A percentile compares a stretch with the other conserved stretches of the same genome.
These are phyloP conservation scores for Pseudopyricularia javanii DNA, from an alignment of 2,329 filamentous ascomycete species.

Conservation along the genomic window DNA sequence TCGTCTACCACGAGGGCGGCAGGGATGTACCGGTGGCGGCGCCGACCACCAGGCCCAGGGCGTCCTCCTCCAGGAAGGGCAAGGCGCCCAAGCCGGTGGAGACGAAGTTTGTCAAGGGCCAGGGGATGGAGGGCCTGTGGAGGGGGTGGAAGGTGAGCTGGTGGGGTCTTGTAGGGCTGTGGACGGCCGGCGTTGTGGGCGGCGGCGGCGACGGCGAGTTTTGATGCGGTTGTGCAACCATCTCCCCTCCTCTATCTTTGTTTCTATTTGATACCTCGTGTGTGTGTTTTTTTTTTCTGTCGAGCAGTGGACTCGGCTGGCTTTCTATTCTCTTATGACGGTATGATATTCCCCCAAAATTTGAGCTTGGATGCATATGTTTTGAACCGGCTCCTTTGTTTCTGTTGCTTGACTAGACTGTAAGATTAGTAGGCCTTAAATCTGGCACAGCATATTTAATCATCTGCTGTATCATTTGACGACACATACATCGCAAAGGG, in stretches of 20 bases:
- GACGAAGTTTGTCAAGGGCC: conserved; percentile 43
- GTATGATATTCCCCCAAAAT: conserved; percentile 10
- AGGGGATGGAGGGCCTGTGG: conserved; percentile 58
- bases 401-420: background rate
- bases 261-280: background rate
- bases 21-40: conserved; percentile 28
- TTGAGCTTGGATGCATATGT: background rate
- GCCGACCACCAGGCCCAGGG: conserved; percentile 6
- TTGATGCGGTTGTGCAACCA: conserved; percentile 16
- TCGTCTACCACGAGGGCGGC: conserved; percentile 71
- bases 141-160: conserved; percentile 67
- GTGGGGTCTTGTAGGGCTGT: conserved; percentile 65
- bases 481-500: too few species aligned
- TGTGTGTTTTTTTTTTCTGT: background rate
- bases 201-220: conserved; percentile 50
- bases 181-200: conserved; percentile 55
- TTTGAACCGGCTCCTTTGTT: background rate
- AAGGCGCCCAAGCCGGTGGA: conserved; percentile 23
- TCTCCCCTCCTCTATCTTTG: background rate
- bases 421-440: background rate
- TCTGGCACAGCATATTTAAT: background rate
- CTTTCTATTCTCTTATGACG: conserved; percentile 10
- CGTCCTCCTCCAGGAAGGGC: conserved; percentile 16
- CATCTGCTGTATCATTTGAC: background rate
- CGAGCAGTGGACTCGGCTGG: background rate